Percentiles rank a stretch among this genome's conserved stretches.
phyloP scores from a whole-genome alignment of 2,329 filamentous ascomycete genomes.

The Fusarium metavorans region DNA sequence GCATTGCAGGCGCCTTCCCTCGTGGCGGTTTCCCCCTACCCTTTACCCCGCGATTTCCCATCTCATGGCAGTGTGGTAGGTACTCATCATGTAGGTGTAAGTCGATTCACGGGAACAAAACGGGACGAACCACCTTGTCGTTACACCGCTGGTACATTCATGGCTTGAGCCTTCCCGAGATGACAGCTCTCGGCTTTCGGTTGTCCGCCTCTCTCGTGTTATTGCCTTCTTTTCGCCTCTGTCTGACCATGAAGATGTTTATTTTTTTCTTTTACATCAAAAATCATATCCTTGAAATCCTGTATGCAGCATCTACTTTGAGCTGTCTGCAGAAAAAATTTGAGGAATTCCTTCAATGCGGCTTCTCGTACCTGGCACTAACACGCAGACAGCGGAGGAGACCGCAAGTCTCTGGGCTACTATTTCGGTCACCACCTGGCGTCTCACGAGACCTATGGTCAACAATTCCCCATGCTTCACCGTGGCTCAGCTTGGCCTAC shows the following conservation, averaged over 20 bases:
- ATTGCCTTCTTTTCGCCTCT: not conserved
- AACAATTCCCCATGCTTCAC: slow-evolving; percentile 17
- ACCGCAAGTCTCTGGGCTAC: slow-evolving; percentile 14
- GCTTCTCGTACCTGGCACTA: slow-evolving; percentile 11
- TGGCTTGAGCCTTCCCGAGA: not conserved
- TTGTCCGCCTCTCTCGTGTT: not conserved
- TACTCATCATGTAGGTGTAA: slow-evolving; percentile 6
- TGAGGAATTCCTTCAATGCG: not conserved
- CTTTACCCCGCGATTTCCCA: slow-evolving; percentile 42
- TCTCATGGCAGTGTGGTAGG: not conserved
- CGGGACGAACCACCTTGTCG: not conserved
- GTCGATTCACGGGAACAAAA: slow-evolving; percentile 5
- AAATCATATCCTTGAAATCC: not conserved
- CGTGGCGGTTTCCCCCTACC: slow-evolving; percentile 29
- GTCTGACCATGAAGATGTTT: not conserved
- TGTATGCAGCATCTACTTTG: not conserved
- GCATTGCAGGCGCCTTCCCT: slow-evolving; percentile 17
- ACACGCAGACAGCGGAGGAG: not conserved
- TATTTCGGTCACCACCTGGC: slow-evolving; percentile 44
- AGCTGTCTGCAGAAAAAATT: not conserved
- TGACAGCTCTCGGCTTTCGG: not conserved
- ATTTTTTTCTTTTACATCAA: not conserved
- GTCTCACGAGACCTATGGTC: slow-evolving; percentile 30
- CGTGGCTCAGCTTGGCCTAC: slow-evolving; percentile 6
- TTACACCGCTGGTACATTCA: not conserved